Evolutionary conservation across 2,329 filamentous ascomycete species (phyloP).

Genomic region (Neofusicoccum kwambonambiense): DNA sequence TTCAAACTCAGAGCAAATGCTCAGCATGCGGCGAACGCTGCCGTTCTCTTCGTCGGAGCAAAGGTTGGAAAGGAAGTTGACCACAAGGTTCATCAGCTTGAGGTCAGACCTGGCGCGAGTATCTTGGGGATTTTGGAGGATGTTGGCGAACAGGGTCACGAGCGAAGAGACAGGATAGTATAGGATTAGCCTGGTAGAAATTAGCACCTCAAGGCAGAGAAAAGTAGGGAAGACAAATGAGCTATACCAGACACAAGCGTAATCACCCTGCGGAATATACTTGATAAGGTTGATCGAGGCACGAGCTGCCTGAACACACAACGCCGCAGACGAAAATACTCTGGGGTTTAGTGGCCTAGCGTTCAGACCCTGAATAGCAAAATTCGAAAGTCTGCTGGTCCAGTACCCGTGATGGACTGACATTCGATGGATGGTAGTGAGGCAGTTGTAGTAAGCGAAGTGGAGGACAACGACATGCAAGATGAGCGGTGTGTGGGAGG

Average conservation of each 20-base stretch:
- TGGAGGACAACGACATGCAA: slow-evolving; percentile 92
- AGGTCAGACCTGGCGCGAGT: slow-evolving; percentile 84
- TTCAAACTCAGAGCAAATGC: slow-evolving; percentile 93
- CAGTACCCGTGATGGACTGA: slow-evolving; percentile 97
- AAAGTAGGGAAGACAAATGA: not conserved
- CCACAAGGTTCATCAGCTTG: slow-evolving; percentile 86
- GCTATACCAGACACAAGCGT: slow-evolving; percentile 89
- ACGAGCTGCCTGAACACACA: slow-evolving; percentile 89
- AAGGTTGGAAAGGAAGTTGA: slow-evolving; percentile 85
- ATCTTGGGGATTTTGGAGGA: slow-evolving; percentile 91
- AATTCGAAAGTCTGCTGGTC: slow-evolving; percentile 93
- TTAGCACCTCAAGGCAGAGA: slow-evolving; percentile 27
- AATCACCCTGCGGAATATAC: slow-evolving; percentile 94
- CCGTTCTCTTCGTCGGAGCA: slow-evolving; percentile 87
- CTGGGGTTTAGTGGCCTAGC: slow-evolving; percentile 86
- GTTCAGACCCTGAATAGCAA: slow-evolving; percentile 91
- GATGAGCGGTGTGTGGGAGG: slow-evolving; percentile 87
- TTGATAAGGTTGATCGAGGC: slow-evolving; percentile 92
- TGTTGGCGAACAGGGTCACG: slow-evolving; percentile 93
- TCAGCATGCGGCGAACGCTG: slow-evolving; percentile 89
- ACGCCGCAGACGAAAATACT: slow-evolving; percentile 87
- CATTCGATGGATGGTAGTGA: slow-evolving; percentile 98
- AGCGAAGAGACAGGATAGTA: slow-evolving; percentile 96
- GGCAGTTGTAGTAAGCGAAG: slow-evolving; percentile 95
- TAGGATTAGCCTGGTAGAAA: slow-evolving; percentile 67